phyloP scores from a whole-genome alignment of 805 yeast species.

The Wickerhamiella qilinensis region DNA sequence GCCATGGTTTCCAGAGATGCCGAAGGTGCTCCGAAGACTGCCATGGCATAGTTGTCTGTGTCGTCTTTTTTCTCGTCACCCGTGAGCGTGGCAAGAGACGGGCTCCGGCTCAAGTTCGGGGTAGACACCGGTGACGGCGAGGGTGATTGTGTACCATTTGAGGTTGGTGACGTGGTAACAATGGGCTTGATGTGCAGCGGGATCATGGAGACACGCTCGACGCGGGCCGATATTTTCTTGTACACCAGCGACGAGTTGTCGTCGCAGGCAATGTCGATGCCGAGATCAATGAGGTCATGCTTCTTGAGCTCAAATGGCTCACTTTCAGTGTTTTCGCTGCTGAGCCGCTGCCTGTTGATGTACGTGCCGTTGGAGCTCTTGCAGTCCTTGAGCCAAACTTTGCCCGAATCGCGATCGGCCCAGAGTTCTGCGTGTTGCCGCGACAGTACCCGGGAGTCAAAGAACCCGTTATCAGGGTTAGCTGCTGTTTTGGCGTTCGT shows the following conservation, averaged over 20 bases:
- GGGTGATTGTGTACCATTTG: background rate
- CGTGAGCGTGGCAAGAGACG: slow-evolving; percentile 1
- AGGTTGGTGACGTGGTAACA: background rate
- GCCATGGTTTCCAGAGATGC: slow-evolving; percentile 22
- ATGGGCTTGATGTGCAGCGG: slow-evolving; percentile 21
- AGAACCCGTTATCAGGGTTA: slow-evolving; percentile 67
- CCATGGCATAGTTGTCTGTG: slow-evolving; percentile 2
- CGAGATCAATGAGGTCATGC: slow-evolving; percentile 85
- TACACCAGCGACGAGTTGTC: slow-evolving; percentile 44
- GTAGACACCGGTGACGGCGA: background rate
- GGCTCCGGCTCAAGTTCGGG: slow-evolving; percentile 2
- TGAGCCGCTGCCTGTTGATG: slow-evolving; percentile 58
- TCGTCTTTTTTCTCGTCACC: background rate
- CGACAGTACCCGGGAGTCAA: slow-evolving; percentile 83
- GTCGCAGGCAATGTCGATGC: slow-evolving; percentile 55
- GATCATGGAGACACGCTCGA: slow-evolving; percentile 55
- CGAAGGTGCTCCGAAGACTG: slow-evolving; percentile 22
- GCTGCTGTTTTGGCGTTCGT: slow-evolving; percentile 37
- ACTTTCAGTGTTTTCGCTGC: slow-evolving; percentile 36
- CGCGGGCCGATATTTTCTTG: slow-evolving; percentile 69
- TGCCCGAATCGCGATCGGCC: slow-evolving; percentile 47
- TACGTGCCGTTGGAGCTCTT: slow-evolving; percentile 92
- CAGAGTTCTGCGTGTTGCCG: slow-evolving; percentile 87
- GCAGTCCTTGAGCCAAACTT: slow-evolving; percentile 64
- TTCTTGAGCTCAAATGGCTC: slow-evolving; percentile 43